phyloP scores from a whole-genome alignment of 352 stramenopile genomes.

The Pythium guiyangense region DNA sequence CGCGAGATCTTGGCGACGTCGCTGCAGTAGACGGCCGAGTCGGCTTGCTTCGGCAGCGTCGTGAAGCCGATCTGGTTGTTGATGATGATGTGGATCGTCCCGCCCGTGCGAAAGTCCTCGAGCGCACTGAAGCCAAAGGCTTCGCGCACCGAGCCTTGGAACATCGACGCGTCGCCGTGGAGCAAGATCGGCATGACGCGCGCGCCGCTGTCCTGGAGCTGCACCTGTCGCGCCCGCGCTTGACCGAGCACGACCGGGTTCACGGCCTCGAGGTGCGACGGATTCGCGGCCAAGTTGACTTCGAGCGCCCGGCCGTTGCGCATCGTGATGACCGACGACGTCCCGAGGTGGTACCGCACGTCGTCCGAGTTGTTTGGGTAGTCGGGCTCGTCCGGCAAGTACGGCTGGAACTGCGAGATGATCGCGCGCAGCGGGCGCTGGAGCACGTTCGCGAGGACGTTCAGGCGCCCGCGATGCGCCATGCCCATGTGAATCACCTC shows the following conservation, averaged over 20 bases:
- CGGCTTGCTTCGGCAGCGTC: conserved; percentile 95
- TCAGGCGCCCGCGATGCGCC: conserved; percentile 96
- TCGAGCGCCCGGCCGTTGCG: conserved; percentile 58
- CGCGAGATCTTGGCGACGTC: conserved; percentile 98
- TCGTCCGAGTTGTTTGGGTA: conserved; percentile 89
- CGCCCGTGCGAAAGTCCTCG: conserved; percentile 94
- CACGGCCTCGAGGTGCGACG: conserved; percentile 98
- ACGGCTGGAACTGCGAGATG: conserved; percentile 84
- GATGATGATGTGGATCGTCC: conserved; percentile 98
- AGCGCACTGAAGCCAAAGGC: conserved; percentile 86
- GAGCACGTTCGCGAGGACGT: conserved; percentile 98
- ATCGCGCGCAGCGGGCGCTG: conserved; percentile 96
- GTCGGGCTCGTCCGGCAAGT: conserved; percentile 78
- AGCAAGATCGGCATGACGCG: conserved; percentile 96
- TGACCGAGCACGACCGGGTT: conserved; percentile 97
- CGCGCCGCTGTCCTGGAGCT: conserved; percentile 72
- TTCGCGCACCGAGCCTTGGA: conserved; percentile 80
- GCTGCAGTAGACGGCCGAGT: conserved; percentile 96
- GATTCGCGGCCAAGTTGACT: conserved; percentile 95
- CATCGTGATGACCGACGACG: conserved; percentile 67
- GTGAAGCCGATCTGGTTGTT: conserved; percentile 99
- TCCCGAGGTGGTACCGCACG: conserved; percentile 86
- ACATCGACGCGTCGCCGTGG: conserved; percentile 91
- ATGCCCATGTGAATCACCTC: conserved; percentile 99
- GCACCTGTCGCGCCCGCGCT: conserved; percentile 90